These are phyloP conservation scores for Globisporangium spiculum DNA, from an alignment of 352 stramenopile species.

Conservation along the genomic window DNA sequence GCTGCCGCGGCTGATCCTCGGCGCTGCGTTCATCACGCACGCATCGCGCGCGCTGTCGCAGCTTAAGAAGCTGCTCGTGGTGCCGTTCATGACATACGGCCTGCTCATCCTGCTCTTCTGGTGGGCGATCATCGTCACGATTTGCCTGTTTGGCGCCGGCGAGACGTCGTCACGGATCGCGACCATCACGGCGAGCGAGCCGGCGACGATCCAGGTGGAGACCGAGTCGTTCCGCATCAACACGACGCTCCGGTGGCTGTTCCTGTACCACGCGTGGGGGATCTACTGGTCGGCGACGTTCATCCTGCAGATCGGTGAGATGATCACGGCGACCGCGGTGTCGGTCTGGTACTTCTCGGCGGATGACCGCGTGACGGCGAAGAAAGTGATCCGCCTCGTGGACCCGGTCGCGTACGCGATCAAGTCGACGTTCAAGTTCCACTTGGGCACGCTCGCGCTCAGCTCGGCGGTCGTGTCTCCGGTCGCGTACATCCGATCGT, in stretches of 20 bases:
- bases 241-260: constrained; percentile 66
- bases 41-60: constrained; percentile 63
- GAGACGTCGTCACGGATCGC: constrained; percentile 56
- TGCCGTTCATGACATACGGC: constrained; percentile 68
- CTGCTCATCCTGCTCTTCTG: constrained; percentile 68
- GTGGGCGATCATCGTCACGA: constrained; percentile 69
- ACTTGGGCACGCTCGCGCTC: constrained; percentile 70
- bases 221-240: constrained; percentile 71
- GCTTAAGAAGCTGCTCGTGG: constrained; percentile 58
- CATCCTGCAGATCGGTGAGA: constrained; percentile 64
- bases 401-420: constrained; percentile 71
- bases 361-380: constrained; percentile 50
- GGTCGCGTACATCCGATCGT: constrained; percentile 63
- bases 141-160: constrained; percentile 74
- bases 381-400: constrained; percentile 50
- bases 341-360: constrained; percentile 79
- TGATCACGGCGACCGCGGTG: constrained; percentile 71
- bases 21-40: constrained; percentile 76
- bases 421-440: constrained; percentile 56
- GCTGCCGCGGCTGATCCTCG: constrained; percentile 61
- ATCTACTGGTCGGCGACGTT: constrained; percentile 81
- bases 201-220: constrained; percentile 47
- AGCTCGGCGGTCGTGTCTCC: constrained; percentile 57
- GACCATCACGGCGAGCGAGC: constrained; percentile 44
- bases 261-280: constrained; percentile 72